Base-by-base conservation (phyloP, 2,329 filamentous ascomycete species). In the Colletotrichum nymphaeae region DNA sequence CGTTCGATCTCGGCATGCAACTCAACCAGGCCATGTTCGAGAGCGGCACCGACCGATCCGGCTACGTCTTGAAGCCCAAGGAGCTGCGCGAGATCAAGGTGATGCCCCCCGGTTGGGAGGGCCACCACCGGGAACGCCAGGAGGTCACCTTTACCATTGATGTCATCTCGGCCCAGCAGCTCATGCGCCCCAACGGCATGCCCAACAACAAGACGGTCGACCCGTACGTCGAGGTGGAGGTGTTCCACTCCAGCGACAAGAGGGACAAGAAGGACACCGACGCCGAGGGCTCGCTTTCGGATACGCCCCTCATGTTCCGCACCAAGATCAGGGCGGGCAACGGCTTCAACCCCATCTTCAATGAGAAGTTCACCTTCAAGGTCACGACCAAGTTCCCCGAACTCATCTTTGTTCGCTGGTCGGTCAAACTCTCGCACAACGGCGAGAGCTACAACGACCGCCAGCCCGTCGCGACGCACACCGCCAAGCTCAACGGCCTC, bases 21-120 rank as follows among this genome's bases (percentile, higher is more conserved):
- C 89, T 98, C 82, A 98, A 98, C 81, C 94, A 97, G 77, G 97
- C 97, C 79, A 98, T 99, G 97, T 99, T 98, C 80, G 93, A 95
- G 59, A 94, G 94, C 71, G 94, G 95, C 56, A 92, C 90, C 14
- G 97, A 98, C 83, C 91, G 92, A 69, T 94, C 94, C 3, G 97
- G 97, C 57, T 99, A 98, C 79, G 95, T 98, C 16, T 89, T 98
- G 66, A 99, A 99, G 85, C 96, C 97, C 24, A 90, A 92, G 46
- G 94, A 95, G 80, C 91, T 98, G 74, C 93, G 96, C 74, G 91
- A 92, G 79, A 92, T 93, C 75, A 88, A 91, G 77, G 86, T 91
- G 63, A 84, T 90, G 58, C 87, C 88, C 1, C 86, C 87, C 55
- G 85, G 85, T 53, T 86, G 84, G 46, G 82, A 86, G 53, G 87